Base-by-base conservation (phyloP, 1,139 yeast species). In the Suhomyces bribrorum region DNA sequence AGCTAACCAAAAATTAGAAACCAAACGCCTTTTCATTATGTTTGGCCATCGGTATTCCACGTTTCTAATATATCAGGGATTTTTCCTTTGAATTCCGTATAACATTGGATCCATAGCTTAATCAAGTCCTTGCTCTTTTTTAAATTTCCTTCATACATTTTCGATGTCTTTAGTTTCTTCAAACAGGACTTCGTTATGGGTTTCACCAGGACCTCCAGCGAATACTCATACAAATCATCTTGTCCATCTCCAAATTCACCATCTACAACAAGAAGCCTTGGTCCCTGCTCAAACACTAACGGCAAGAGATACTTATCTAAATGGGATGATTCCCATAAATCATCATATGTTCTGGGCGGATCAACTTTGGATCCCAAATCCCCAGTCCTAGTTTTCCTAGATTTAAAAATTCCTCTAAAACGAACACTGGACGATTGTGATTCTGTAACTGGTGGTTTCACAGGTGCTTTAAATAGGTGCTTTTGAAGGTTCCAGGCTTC, bases 301-400 rank as follows among this genome's bases (percentile, higher is more conserved):
- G 70, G 69, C 8, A 57, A 42, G 14, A 64, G 40, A 31, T 47
- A 49, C 3, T 35, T 34, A 8, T 45, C 47, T 1, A 56, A 52
- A 24, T 48, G 40, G 5, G 32, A 30, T 3, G 40, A 27, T 14
- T 52, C 50, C 67, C 66, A 60, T 25, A 50, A 37, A 23, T 43
- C 32, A 18, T 22, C 14, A 8, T 20, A 26, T 4, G 23, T 20
- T 20, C 11, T 8, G 8, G 22, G 22, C 8, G 23, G 23, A 3
- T 20, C 23, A 1, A 8, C 11, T 20, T 20, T 20, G 34, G 22
- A 16, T 23, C 14, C 27, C 14, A 31, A 31, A 7, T 28, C 16
- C 16, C 16, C 23, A 3, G 38, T 32, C 26, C 40, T 32, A 25
- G 50, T n/a, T 5, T 3, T 4, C 12, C 16, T 28, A 7, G 6